Evolutionary conservation across 306 rosid genomes (phyloP), one percentile per base, ranked within the genome.

Genomic region (Prinsepia uniflora): DNA sequence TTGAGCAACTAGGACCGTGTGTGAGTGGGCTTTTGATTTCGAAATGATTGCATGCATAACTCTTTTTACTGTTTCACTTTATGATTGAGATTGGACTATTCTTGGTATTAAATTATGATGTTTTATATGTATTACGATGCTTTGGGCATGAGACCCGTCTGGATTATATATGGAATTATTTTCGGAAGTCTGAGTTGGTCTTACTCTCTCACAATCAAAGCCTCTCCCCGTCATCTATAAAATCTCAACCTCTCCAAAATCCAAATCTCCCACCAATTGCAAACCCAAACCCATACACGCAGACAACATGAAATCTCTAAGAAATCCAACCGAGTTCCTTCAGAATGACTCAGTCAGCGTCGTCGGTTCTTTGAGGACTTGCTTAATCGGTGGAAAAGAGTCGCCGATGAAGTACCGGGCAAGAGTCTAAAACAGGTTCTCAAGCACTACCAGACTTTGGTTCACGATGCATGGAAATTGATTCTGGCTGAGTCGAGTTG

Each of bases 381-480:
- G 24, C 88, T 88, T 0, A 81, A 91, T 69, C 86, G 98, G 6
- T 95, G 96, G 96, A 85, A 81, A 44, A 81, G 43, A 81, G 77
- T 95, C 49, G 95, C 99, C 15, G 83, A 65, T 6, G 70, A 18
- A 1, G 80, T 95, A 2, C 97, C 97, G 0, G 96, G 97, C 0
- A 86, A 72, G 88, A 82, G 88, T 8, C 56, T 79, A 34, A 65
- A 8, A 41, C 89, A 86, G 47, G 85, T 95, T 2, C 71, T 49
- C 79, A 79, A 83, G 8, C 96, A 87, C 82, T 95, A 87, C 34
- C 84, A 84, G 0, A 86, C 75, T 15, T 69, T 95, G 72, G 75
- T 95, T 10, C 91, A 86, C 59, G 99, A 95, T 43, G 83, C 0
- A 5, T 34, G 5, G 91, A 83, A 66, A 95, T 95, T 67, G 96